These are phyloP conservation scores for Coleophoma cylindrospora DNA, from an alignment of 2,329 filamentous ascomycete species.

Conservation along the genomic window DNA sequence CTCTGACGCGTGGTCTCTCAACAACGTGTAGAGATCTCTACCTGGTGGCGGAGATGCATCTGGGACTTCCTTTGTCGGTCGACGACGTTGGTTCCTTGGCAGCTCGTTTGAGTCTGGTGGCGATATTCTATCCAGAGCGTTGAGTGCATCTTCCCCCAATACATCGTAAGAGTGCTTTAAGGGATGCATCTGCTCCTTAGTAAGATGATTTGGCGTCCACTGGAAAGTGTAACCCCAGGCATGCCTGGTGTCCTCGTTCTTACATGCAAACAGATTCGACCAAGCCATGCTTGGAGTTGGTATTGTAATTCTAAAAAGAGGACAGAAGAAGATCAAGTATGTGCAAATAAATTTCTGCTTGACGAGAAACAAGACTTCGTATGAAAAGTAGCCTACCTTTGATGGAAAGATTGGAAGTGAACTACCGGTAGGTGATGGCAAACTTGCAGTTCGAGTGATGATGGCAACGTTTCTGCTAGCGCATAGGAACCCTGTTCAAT, in stretches of 20 bases:
- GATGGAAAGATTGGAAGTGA: too few species aligned
- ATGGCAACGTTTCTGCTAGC: too few species aligned
- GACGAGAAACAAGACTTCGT: too few species aligned
- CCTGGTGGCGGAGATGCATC: conserved; percentile 24
- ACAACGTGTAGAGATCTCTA: conserved; percentile 58
- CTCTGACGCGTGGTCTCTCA: conserved; percentile 50
- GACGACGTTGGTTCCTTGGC: conserved; percentile 20
- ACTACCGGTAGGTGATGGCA: too few species aligned
- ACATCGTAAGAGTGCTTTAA: conserved; percentile 64
- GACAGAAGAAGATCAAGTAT: too few species aligned
- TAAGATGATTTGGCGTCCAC: conserved; percentile 61
- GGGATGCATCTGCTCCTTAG: conserved; percentile 50
- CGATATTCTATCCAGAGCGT: conserved; percentile 57
- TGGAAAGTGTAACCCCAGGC: conserved; percentile 65
- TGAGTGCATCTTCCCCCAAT: conserved; percentile 60
- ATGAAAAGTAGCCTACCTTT: too few species aligned
- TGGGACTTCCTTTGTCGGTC: conserved; percentile 30
- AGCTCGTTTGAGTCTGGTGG: conserved; percentile 30
- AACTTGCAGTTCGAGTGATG: too few species aligned
- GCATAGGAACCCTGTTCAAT: too few species aligned
- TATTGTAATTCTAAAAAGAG: too few species aligned
- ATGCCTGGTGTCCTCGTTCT: conserved; percentile 12
- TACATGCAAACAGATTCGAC: conserved; percentile 13
- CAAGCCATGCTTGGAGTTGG: conserved; percentile 5
- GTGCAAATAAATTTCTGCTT: background rate